Evolutionary conservation across 768 basidiomycete species (phyloP).

Genomic region (Suillus plorans): DNA sequence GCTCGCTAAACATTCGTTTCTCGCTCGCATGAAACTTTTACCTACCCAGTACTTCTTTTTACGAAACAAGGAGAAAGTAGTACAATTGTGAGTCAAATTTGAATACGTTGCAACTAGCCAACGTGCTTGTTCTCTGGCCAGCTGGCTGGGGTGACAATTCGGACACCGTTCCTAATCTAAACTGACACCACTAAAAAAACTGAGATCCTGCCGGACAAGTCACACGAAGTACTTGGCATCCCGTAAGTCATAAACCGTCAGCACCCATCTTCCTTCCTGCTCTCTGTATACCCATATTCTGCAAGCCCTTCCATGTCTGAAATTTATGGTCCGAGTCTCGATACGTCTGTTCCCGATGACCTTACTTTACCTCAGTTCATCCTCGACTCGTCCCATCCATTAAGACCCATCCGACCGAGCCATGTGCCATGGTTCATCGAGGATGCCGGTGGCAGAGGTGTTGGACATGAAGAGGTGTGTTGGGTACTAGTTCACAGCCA

Average conservation of each 20-base stretch:
- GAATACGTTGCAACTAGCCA: not conserved
- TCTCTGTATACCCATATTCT: not conserved
- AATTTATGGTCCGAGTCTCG: conserved; percentile 25
- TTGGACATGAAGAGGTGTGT: conserved; percentile 49
- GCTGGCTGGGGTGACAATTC: not conserved
- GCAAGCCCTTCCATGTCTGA: conserved; percentile 18
- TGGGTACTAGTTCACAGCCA: not conserved
- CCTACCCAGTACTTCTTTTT: not conserved
- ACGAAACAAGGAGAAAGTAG: not conserved
- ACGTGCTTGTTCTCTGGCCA: not conserved
- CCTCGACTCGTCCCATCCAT: conserved; percentile 42
- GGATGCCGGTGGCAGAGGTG: conserved; percentile 46
- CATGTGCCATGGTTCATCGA: conserved; percentile 59
- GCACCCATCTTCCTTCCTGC: not conserved
- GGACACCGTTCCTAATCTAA: not conserved
- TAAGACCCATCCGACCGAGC: conserved; percentile 45
- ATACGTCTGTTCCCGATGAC: conserved; percentile 56
- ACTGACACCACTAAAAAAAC: not conserved
- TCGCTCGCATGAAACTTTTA: not conserved
- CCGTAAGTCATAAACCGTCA: not conserved
- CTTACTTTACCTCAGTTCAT: conserved; percentile 68
- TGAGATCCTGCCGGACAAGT: not conserved
- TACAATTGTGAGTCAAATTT: not conserved
- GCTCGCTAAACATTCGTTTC: not conserved
- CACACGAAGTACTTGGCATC: not conserved